Conservation (phyloP, 495 filamentous ascomycete genomes). For the Articulospora tetracladia region DNA sequence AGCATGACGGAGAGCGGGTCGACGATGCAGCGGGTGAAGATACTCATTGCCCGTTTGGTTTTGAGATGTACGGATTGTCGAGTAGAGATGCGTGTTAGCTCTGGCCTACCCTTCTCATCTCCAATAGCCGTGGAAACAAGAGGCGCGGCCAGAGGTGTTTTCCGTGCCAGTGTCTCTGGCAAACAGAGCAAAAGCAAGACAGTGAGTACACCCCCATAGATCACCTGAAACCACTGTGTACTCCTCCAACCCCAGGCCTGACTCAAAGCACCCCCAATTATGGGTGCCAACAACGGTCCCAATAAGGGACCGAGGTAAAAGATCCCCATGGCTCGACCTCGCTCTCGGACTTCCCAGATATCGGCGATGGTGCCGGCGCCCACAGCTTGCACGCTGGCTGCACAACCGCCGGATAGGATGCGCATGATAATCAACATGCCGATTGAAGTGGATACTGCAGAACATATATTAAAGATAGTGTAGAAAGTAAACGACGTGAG, state of each 20-base stretch:
- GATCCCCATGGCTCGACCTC: conserved; percentile 85
- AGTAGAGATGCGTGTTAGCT: conserved; percentile 58
- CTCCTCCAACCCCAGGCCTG: conserved; percentile 74
- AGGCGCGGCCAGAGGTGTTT: conserved; percentile 12
- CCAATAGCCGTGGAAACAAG: not conserved
- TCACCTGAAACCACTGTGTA: conserved; percentile 82
- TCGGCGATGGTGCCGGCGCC: conserved; percentile 92
- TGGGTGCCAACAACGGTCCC: conserved; percentile 80
- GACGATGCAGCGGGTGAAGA: conserved; percentile 64
- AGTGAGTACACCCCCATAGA: conserved; percentile 66
- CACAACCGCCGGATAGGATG: conserved; percentile 74
- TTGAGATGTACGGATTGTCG: conserved; percentile 53
- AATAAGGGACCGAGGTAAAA: conserved; percentile 90
- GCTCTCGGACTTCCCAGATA: conserved; percentile 78
- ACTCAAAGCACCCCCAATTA: conserved; percentile 77
- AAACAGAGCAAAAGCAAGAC: conserved; percentile 62
- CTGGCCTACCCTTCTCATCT: conserved; percentile 20
- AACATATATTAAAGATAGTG: conserved; percentile 69
- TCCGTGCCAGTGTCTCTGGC: conserved; percentile 60
- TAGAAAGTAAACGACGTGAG: conserved; percentile 78
- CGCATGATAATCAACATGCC: conserved; percentile 85
- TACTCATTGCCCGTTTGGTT: conserved; percentile 47
- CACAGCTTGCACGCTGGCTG: conserved; percentile 86
- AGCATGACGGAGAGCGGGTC: conserved; percentile 77
- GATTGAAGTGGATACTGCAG: conserved; percentile 71